Conservation (phyloP, 352 stramenopile genomes). For the Globisporangium takayamanum region DNA sequence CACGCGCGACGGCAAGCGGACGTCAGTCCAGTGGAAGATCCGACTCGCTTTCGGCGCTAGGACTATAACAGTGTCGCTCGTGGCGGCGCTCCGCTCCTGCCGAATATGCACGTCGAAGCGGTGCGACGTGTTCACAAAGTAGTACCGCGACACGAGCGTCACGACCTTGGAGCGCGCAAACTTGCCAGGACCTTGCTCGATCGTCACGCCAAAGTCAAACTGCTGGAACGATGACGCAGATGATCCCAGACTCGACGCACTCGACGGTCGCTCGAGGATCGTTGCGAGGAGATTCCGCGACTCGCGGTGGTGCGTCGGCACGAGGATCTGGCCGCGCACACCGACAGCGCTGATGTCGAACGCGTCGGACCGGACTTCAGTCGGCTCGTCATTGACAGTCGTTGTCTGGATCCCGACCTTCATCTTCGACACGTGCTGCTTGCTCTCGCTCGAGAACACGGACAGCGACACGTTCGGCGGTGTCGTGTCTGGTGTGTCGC, state of each 20-base stretch:
- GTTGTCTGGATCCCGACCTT: constrained; percentile 57
- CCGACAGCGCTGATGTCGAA: constrained; percentile 80
- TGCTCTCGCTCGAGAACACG: constrained; percentile 64
- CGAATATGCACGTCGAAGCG: constrained; percentile 59
- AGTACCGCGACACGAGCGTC: constrained; percentile 74
- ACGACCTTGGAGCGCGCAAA: constrained; percentile 76
- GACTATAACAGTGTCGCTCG: constrained; percentile 26
- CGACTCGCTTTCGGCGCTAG: constrained; percentile 54
- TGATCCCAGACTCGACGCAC: constrained; percentile 8
- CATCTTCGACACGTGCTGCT: constrained; percentile 61
- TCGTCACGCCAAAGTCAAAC: constrained; percentile 82
- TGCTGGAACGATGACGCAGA: constrained; percentile 45
- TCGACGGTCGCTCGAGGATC: constrained; percentile 25
- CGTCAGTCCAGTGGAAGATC: constrained; percentile 77
- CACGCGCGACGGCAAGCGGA: constrained; percentile 48
- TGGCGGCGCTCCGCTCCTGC: constrained; percentile 40
- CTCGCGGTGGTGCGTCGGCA: constrained; percentile 40
- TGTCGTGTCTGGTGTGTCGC: not conserved
- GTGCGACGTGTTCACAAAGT: constrained; percentile 72
- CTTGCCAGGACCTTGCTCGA: constrained; percentile 69
- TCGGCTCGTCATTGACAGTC: constrained; percentile 12
- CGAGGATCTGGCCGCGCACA: constrained; percentile 62
- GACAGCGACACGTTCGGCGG: constrained; percentile 42
- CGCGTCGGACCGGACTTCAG: constrained; percentile 59
- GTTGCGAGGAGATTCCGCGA: constrained; percentile 42